Conservation (phyloP, 306 rosid genomes). For the Datisca glomerata region DNA sequence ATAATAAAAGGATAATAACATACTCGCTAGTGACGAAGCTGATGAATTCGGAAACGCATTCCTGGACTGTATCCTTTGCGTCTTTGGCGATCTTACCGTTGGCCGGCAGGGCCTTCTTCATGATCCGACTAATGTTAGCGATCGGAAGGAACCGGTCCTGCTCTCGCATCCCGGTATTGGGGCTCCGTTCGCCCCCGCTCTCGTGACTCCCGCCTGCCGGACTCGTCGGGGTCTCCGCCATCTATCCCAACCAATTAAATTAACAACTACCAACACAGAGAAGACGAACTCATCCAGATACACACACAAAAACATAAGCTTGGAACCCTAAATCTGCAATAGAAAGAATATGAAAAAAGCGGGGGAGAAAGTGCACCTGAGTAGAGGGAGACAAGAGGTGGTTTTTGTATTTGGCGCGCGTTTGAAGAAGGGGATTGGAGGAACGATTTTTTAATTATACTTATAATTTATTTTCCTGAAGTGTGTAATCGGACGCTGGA, state of each 20-base stretch:
- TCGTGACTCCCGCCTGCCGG: constrained; percentile 62
- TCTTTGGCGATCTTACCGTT: constrained; percentile 91
- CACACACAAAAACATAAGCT: neutral
- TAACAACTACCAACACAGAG: neutral
- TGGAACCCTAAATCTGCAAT: neutral
- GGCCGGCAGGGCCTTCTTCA: constrained; percentile 77
- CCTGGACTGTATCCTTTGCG: constrained; percentile 81
- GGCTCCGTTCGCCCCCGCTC: constrained; percentile 82
- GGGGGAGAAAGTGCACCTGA: constrained; percentile 3
- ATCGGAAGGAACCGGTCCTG: constrained; percentile 79
- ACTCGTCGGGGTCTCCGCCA: constrained; percentile 75
- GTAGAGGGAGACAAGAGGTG: neutral
- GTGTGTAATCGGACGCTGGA: no score
- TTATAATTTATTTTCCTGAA: no score
- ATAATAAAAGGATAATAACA: neutral
- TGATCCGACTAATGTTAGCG: constrained; percentile 87
- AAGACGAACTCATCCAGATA: neutral
- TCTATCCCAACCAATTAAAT: constrained; percentile 12
- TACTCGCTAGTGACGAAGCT: constrained; percentile 95
- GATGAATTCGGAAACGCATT: constrained; percentile 85
- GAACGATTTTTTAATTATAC: no score
- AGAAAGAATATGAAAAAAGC: no score
- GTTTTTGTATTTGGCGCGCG: constrained; percentile 39
- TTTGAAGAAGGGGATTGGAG: neutral
- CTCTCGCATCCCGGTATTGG: constrained; percentile 41